Conservation (phyloP, 2,329 filamentous ascomycete species). For the Ascomycota sp. region DNA sequence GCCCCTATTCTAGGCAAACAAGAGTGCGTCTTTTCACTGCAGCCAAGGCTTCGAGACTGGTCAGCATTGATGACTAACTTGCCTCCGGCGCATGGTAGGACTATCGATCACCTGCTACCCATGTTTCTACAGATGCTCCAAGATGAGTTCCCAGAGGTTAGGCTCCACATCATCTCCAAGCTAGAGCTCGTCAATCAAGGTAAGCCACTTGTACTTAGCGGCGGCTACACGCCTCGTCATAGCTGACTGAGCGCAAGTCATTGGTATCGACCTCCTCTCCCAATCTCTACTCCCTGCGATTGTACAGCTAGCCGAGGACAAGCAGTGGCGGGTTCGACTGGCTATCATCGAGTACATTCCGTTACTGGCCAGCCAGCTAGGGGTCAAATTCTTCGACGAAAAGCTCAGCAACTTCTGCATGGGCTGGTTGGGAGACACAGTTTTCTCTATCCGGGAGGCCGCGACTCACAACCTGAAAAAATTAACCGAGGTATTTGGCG, state of each 20-base stretch:
- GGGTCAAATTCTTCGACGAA: conserved; percentile 95
- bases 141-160: conserved; percentile 94
- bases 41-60: neutral
- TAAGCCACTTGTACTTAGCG: conserved; percentile 15
- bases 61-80: neutral
- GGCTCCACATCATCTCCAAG: conserved; percentile 98
- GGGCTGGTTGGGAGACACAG: conserved; percentile 94
- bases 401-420: conserved; percentile 90
- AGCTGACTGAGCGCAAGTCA: conserved; percentile 34
- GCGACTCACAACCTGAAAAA: conserved; percentile 96
- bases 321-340: conserved; percentile 93
- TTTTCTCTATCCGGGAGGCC: conserved; percentile 94
- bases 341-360: conserved; percentile 99
- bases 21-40: conserved; percentile 40
- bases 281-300: conserved; percentile 93
- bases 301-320: conserved; percentile 91
- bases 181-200: conserved; percentile 93
- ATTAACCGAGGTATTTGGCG: conserved; percentile 92
- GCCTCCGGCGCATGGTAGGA: conserved; percentile 27
- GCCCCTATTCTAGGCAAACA: conserved; percentile 95
- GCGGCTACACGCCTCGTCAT: too few relatives aligned
- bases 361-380: conserved; percentile 79
- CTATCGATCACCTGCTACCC: conserved; percentile 82
- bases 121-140: conserved; percentile 99
- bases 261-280: conserved; percentile 89